These are phyloP conservation scores for Xanthoparmelia taractica DNA, from an alignment of 495 filamentous ascomycete genomes.

Conservation along the genomic window DNA sequence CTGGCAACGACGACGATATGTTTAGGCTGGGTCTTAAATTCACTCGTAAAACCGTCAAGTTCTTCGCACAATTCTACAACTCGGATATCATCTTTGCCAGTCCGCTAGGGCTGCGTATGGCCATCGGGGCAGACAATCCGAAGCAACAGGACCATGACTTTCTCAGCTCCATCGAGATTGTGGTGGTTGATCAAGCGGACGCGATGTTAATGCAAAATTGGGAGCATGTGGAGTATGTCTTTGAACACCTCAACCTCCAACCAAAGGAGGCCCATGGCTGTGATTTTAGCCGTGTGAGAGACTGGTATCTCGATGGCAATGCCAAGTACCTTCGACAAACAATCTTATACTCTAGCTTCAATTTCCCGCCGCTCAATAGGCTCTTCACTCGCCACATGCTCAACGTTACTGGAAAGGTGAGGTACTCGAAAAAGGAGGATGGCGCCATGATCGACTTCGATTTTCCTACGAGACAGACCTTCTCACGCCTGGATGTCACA, in stretches of 20 bases:
- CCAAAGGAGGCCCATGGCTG: conserved; percentile 86
- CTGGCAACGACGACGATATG: conserved; percentile 92
- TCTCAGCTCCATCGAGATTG: conserved; percentile 82
- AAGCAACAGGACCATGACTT: conserved; percentile 88
- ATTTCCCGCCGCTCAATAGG: conserved; percentile 81
- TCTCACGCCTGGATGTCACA: conserved; percentile 73
- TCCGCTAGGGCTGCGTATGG: conserved; percentile 80
- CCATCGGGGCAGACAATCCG: conserved; percentile 64
- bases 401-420: conserved; percentile 71
- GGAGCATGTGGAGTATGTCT: conserved; percentile 87
- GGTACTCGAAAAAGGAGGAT: conserved; percentile 56
- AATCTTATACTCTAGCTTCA: conserved; percentile 67
- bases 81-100: conserved; percentile 91
- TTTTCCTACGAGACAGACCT: conserved; percentile 72
- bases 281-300: conserved; percentile 84
- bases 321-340: conserved; percentile 77
- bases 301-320: conserved; percentile 84
- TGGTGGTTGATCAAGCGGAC: conserved; percentile 86
- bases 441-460: conserved; percentile 56
- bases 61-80: conserved; percentile 90
- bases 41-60: conserved; percentile 89
- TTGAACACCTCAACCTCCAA: conserved; percentile 85
- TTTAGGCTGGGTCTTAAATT: conserved; percentile 92
- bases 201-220: conserved; percentile 96
- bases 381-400: conserved; percentile 68